Conservation (phyloP, 495 filamentous ascomycete genomes). For the Recurvomyces mirabilis region DNA sequence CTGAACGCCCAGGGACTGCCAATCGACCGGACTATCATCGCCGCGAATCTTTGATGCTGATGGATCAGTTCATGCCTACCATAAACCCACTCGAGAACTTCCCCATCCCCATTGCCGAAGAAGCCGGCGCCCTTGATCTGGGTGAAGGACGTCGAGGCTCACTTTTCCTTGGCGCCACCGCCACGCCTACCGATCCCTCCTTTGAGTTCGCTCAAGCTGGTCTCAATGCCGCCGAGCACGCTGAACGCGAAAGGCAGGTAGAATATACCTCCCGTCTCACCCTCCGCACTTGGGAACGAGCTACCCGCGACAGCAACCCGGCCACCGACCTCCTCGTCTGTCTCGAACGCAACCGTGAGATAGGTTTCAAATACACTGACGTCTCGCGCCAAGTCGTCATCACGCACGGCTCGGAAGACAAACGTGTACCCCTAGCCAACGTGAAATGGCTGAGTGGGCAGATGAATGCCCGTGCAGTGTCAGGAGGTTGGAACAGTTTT, state of each 20-base stretch:
- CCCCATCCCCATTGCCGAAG: slow-evolving; percentile 6
- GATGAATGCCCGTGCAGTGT: slow-evolving; percentile 59
- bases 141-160: not conserved
- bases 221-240: slow-evolving; percentile 18
- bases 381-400: slow-evolving; percentile 84
- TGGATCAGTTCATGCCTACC: slow-evolving; percentile 33
- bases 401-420: slow-evolving; percentile 86
- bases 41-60: slow-evolving; percentile 30
- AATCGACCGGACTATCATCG: slow-evolving; percentile 15
- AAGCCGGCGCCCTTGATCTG: too few relatives aligned
- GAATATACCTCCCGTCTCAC: slow-evolving; percentile 81
- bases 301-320: slow-evolving; percentile 84
- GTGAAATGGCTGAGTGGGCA: slow-evolving; percentile 87
- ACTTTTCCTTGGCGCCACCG: slow-evolving; percentile 15
- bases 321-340: slow-evolving; percentile 89
- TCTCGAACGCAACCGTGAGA: slow-evolving; percentile 77
- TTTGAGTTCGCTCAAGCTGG: slow-evolving; percentile 14
- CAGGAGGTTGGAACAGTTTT: not conserved
- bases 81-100: slow-evolving; percentile 12
- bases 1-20: slow-evolving; percentile 12
- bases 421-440: slow-evolving; percentile 87
- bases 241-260: slow-evolving; percentile 12
- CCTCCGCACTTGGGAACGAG: slow-evolving; percentile 86
- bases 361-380: slow-evolving; percentile 95
- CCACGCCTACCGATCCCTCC: slow-evolving; percentile 19